Percentiles rank a stretch among this genome's conserved stretches.
Evolutionary conservation across 2,329 filamentous ascomycete species (phyloP).

Genomic region (Chalara sp.): DNA sequence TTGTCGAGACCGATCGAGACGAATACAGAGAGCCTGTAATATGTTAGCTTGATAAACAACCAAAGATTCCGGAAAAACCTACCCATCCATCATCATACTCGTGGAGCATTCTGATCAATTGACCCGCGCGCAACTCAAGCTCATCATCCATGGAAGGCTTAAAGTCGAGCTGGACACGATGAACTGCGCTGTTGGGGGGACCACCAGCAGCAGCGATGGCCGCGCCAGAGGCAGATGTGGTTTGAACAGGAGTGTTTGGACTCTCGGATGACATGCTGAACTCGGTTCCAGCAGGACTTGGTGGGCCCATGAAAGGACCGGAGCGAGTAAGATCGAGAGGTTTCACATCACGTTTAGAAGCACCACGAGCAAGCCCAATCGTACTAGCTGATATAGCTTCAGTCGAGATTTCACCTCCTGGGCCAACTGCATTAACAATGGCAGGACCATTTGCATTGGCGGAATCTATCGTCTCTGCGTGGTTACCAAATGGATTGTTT

Average conservation of each 20-base stretch:
- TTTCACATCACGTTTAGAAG: slow-evolving; percentile 48
- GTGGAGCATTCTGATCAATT: slow-evolving; percentile 82
- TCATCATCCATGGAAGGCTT: slow-evolving; percentile 90
- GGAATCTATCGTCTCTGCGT: slow-evolving; percentile 42
- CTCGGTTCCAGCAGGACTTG: slow-evolving; percentile 58
- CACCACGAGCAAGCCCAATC: slow-evolving; percentile 40
- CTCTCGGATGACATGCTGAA: slow-evolving; percentile 51
- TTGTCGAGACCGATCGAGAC: slow-evolving; percentile 83
- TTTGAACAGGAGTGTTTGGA: slow-evolving; percentile 37
- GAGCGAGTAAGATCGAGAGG: slow-evolving; percentile 45
- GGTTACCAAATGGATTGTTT: slow-evolving; percentile 66
- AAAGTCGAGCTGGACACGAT: slow-evolving; percentile 93
- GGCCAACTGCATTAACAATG: slow-evolving; percentile 31
- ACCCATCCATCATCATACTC: slow-evolving; percentile 99
- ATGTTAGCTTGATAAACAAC: slow-evolving; percentile 24
- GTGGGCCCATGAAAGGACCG: slow-evolving; percentile 32
- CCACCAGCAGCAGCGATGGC: slow-evolving; percentile 58
- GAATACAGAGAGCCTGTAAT: slow-evolving; percentile 75
- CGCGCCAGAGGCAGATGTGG: slow-evolving; percentile 40
- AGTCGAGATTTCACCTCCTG: slow-evolving; percentile 29
- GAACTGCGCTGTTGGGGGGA: slow-evolving; percentile 58
- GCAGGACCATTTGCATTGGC: slow-evolving; percentile 36
- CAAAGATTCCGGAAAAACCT: slow-evolving; percentile 31
- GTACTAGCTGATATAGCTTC: slow-evolving; percentile 15
- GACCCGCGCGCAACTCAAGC: slow-evolving; percentile 71